These are phyloP conservation scores for Neodidymelliopsis sp. DNA, from an alignment of 2,329 filamentous ascomycete species.

Conservation along the genomic window DNA sequence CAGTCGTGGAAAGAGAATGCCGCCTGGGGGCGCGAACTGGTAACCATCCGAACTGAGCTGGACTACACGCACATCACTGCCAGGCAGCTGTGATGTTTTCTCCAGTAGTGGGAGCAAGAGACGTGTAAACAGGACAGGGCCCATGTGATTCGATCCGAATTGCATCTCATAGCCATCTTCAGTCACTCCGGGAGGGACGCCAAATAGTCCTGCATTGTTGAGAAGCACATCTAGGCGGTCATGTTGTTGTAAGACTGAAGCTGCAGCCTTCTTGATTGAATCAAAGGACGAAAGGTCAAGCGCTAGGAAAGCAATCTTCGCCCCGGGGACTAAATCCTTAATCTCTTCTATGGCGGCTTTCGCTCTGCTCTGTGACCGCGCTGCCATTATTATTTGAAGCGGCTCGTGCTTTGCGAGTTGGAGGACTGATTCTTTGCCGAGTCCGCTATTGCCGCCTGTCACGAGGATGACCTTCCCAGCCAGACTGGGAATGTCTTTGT, in stretches of 20 bases:
- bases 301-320: constrained; percentile 13
- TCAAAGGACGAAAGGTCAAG: constrained; percentile 47
- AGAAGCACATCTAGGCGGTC: constrained; percentile 52
- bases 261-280: constrained; percentile 40
- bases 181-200: constrained; percentile 35
- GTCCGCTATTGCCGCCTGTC: constrained; percentile 49
- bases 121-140: constrained; percentile 53
- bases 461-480: constrained; percentile 29
- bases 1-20: constrained; percentile 44
- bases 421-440: constrained; percentile 52
- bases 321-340: constrained; percentile 1
- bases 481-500: constrained; percentile 25
- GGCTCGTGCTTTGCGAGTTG: constrained; percentile 53
- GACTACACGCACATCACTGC: constrained; percentile 53
- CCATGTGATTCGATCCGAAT: constrained; percentile 57
- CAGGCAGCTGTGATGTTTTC: constrained; percentile 42
- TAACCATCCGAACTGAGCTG: constrained; percentile 37
- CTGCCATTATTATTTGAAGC: constrained; percentile 50
- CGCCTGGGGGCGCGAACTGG: constrained; percentile 30
- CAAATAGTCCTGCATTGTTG: constrained; percentile 52
- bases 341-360: constrained; percentile 20
- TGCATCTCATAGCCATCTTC: constrained; percentile 56
- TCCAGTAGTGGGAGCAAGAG: constrained; percentile 52
- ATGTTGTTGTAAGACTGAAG: constrained; percentile 31
- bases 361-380: constrained; percentile 35